Conservation (phyloP, 345 rosid genomes). For the Jatropha curcas region DNA sequence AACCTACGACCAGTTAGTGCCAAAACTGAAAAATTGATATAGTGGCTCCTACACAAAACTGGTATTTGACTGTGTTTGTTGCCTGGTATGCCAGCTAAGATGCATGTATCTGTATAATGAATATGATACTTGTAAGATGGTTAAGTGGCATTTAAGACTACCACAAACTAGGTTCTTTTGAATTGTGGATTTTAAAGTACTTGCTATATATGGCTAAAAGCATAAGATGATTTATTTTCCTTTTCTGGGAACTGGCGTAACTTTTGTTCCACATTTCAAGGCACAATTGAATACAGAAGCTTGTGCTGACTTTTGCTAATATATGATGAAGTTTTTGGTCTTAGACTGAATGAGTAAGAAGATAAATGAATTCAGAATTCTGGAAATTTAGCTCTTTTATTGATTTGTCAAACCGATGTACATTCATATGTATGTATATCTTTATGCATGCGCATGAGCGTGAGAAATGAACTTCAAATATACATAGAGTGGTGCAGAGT, state of each 20-base stretch:
- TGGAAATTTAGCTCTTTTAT: neutral
- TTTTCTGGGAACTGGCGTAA: neutral
- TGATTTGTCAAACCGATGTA: neutral
- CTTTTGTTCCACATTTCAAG: neutral
- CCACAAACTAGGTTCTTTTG: neutral
- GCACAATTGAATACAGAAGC: neutral
- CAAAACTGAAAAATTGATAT: neutral
- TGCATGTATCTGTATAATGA: neutral
- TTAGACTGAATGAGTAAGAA: neutral
- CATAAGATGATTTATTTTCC: neutral
- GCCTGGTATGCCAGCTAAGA: neutral
- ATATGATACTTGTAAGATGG: neutral
- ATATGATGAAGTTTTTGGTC: neutral
- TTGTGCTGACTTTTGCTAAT: neutral
- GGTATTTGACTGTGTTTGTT: neutral
- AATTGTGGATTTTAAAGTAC: neutral
- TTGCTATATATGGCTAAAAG: neutral
- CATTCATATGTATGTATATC: neutral
- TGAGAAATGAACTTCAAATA: neutral
- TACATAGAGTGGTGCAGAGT: neutral
- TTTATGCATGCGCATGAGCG: neutral
- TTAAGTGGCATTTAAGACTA: neutral
- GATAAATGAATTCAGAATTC: neutral
- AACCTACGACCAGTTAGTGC: too few relatives aligned
- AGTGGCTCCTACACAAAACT: neutral